Conservation (phyloP, 768 basidiomycete species). For the Tulasnella sp. region DNA sequence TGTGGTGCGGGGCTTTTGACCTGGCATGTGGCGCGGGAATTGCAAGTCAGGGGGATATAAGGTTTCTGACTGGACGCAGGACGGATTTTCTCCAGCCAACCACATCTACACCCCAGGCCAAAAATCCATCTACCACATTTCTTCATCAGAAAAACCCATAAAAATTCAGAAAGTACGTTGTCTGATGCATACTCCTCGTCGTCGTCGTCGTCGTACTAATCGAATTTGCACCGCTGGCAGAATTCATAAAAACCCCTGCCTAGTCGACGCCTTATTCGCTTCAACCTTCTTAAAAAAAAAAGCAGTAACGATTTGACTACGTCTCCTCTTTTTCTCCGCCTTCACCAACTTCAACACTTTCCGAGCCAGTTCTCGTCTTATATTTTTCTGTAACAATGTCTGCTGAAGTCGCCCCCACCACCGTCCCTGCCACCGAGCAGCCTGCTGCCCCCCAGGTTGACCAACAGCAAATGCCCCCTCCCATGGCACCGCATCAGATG, state of each 20-base stretch:
- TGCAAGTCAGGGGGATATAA: neutral
- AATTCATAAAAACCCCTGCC: conserved; percentile 18
- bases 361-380: conserved; percentile 4
- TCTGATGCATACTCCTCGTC: conserved; percentile 23
- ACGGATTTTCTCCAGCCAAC: neutral
- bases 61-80: neutral
- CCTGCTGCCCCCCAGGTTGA: conserved; percentile 33
- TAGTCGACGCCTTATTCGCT: conserved; percentile 38
- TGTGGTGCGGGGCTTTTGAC: neutral
- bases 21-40: neutral
- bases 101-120: conserved; percentile 4
- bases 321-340: conserved; percentile 33
- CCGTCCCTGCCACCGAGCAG: conserved; percentile 33
- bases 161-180: conserved; percentile 66
- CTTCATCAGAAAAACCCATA: conserved; percentile 25
- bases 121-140: conserved; percentile 3
- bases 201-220: neutral
- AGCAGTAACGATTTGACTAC: conserved; percentile 80
- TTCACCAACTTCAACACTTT: conserved; percentile 15
- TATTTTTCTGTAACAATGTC: conserved; percentile 19
- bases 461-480: conserved; percentile 20
- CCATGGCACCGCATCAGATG: conserved; percentile 30
- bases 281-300: conserved; percentile 56
- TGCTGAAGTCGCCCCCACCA: conserved; percentile 44
- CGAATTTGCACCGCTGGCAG: neutral